Evolutionary conservation across 2,329 filamentous ascomycete species (phyloP), one percentile per base, ranked within the genome.

Genomic region (Aspergillus udagawae): DNA sequence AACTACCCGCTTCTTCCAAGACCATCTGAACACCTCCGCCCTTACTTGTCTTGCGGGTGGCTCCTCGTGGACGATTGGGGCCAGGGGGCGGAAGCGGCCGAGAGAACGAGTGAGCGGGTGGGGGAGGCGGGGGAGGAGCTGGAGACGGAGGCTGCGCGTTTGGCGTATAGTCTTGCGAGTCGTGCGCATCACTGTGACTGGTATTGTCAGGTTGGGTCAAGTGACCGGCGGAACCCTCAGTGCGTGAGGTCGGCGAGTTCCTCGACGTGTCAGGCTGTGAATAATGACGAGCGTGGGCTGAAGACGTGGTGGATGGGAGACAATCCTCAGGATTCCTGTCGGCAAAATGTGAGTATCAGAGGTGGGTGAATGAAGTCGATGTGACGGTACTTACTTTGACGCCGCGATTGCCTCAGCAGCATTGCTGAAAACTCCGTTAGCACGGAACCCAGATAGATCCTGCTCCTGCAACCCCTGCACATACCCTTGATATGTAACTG

Each of bases 1-100:
- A 97, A 73, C 89, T 93, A 58, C 91, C 90, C 17, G 88, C 86
- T 67, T 92, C 92, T 66, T 96, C 92, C 41, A 97, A 83, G 21
- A 94, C 92, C 66, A 97, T 90, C 73, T 96, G 91, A 55, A 97
- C 86, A 20, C 93, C 93, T 53, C 92, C 92, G 3, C 88, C 85
- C 67, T 90, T 87, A 64, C 88, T 91, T 56, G 85, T 86, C 56
- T 91, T 88, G 53, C 90, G 83, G 58, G 87, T 87, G 28, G 84
- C 84, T 32, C 83, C 83, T 44, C 83, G 80, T 14, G 80, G 81
- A 42, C 82, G 78, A 60, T 76, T 76, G 63, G 75, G 73, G 4
- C 75, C 71, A 10, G 67, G 70, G 29, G 67, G 73, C 3, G 67
- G 68, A 27, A 74, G 61, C 2, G 75, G 76, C 23, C 73, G 70